Percentiles rank a stretch among this genome's conserved stretches.
These are phyloP conservation scores for Hypericum androsaemum DNA, from an alignment of 345 rosid genomes.

Conservation along the genomic window DNA sequence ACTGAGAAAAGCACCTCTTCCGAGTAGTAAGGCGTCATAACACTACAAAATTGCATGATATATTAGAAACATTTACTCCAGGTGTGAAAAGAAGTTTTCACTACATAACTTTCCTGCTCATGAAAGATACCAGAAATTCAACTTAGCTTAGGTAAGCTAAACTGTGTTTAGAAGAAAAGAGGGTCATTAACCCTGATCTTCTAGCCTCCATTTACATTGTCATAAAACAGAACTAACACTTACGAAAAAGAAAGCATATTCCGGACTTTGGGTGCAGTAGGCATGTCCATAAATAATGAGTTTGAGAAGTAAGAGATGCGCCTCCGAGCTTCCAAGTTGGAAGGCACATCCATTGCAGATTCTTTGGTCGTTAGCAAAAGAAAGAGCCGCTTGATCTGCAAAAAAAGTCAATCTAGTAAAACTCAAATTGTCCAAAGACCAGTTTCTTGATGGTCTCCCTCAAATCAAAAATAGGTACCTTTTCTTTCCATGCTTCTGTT, in stretches of 20 bases:
- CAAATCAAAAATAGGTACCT: conserved; percentile 32
- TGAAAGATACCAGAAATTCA: too few relatives aligned
- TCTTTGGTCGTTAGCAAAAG: conserved; percentile 93
- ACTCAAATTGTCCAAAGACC: not conserved
- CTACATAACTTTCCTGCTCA: too few relatives aligned
- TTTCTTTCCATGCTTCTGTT: conserved; percentile 96
- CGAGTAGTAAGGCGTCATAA: conserved; percentile 85
- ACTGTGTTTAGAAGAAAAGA: too few relatives aligned
- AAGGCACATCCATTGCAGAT: conserved; percentile 99
- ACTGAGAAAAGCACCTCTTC: conserved; percentile 89
- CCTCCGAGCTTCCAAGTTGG: conserved; percentile 96
- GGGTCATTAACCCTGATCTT: too few relatives aligned
- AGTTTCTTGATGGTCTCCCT: not conserved
- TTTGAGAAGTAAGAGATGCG: conserved; percentile 96
- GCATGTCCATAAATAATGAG: conserved; percentile 98
- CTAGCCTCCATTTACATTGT: too few relatives aligned
- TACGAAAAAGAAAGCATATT: conserved; percentile 99
- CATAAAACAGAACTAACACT: conserved; percentile 31
- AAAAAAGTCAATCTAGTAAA: not conserved
- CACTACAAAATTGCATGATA: conserved; percentile 35
- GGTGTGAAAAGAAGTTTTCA: too few relatives aligned
- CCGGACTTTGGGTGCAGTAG: conserved; percentile 94
- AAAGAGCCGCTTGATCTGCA: conserved; percentile 65
- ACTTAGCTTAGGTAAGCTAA: too few relatives aligned
- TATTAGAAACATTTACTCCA: not conserved